Conservation (phyloP, 768 basidiomycete species). For the Coprinopsis sp. region DNA sequence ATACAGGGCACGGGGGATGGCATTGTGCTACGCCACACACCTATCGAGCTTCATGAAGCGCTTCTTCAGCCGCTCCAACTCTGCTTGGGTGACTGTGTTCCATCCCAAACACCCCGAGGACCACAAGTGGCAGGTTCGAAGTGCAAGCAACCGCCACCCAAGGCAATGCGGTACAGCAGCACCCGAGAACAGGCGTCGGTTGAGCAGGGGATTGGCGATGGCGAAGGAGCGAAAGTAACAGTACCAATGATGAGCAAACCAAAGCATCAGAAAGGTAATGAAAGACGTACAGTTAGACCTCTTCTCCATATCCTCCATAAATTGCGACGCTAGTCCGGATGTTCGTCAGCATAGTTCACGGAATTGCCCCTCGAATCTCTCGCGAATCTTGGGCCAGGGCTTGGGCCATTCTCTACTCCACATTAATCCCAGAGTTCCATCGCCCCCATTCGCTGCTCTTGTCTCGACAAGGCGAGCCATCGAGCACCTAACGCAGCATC, state of each 20-base stretch:
- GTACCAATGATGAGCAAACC: background rate
- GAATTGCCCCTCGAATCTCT: background rate
- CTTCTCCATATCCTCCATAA: constrained; percentile 97
- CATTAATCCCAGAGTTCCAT: background rate
- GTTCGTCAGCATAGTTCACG: background rate
- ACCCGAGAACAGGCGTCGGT: too few relatives aligned
- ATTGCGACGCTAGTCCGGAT: constrained; percentile 68
- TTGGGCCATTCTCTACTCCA: background rate
- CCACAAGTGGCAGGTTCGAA: constrained; percentile 3
- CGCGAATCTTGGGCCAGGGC: background rate
- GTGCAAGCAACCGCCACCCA: background rate
- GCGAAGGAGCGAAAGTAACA: background rate
- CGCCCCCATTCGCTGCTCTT: background rate
- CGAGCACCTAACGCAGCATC: constrained; percentile 9
- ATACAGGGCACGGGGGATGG: too few relatives aligned
- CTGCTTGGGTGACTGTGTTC: constrained; percentile 88
- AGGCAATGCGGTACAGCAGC: too few relatives aligned
- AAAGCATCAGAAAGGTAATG: background rate
- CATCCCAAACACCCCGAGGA: background rate
- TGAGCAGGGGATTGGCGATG: too few relatives aligned
- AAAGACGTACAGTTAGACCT: constrained; percentile 89
- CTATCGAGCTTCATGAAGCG: constrained; percentile 99
- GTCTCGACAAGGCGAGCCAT: constrained; percentile 4
- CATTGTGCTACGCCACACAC: constrained; percentile 29
- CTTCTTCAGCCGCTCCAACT: constrained; percentile 94